phyloP scores from a whole-genome alignment of 257 asterid species.

The Nicotiana benthamiana region DNA sequence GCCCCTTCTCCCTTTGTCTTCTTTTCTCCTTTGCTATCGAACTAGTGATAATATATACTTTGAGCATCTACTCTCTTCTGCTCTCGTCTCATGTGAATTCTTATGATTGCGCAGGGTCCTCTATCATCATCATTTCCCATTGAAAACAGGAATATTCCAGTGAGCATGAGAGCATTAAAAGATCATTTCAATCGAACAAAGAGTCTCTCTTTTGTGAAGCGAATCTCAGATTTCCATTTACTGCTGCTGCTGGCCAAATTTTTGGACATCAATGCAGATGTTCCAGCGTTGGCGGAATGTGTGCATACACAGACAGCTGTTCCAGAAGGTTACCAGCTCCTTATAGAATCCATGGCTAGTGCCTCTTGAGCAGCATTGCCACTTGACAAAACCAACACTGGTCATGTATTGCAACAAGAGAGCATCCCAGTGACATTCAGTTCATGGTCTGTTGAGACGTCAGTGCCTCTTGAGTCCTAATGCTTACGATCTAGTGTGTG shows the following conservation, averaged over 20 bases:
- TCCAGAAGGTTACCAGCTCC: constrained; percentile 87
- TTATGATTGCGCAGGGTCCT: constrained; percentile 62
- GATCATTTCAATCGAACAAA: constrained; percentile 68
- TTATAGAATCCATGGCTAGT: constrained; percentile 76
- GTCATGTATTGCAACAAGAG: neutral
- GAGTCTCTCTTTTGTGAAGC: constrained; percentile 62
- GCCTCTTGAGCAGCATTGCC: constrained; percentile 16
- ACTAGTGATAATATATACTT: neutral
- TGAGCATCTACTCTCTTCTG: neutral
- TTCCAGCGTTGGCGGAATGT: constrained; percentile 76
- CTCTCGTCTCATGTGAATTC: constrained; percentile 11
- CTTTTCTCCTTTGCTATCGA: neutral
- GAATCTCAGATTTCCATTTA: constrained; percentile 85
- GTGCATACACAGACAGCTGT: constrained; percentile 51
- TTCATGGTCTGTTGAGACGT: neutral
- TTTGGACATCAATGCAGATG: constrained; percentile 69
- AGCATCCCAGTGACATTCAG: neutral
- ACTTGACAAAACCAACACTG: neutral
- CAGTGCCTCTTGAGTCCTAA: neutral
- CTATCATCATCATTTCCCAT: constrained; percentile 73
- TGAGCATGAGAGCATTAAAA: constrained; percentile 59
- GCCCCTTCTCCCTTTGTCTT: neutral
- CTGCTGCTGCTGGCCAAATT: constrained; percentile 63
- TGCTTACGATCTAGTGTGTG: neutral
- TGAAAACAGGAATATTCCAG: constrained; percentile 60